phyloP scores from a whole-genome alignment of 176 grass and related monocot species.

The Chloris gayana region DNA sequence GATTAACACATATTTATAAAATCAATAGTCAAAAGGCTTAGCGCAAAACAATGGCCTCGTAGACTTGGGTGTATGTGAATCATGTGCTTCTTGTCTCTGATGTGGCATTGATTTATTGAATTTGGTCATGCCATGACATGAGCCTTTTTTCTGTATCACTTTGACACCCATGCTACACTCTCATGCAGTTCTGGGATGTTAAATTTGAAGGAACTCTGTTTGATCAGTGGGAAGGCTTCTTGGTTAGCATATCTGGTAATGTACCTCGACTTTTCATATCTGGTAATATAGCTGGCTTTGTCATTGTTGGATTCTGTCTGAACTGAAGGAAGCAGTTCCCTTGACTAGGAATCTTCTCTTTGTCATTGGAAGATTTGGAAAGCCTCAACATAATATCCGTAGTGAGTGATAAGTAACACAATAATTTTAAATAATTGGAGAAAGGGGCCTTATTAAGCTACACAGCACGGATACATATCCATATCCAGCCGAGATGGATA shows the following conservation, averaged over 20 bases:
- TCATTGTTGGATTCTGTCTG: conserved; percentile 13
- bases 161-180: background rate
- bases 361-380: background rate
- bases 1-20: background rate
- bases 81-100: background rate
- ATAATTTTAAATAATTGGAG: conserved; percentile 11
- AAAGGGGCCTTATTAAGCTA: conserved; percentile 7
- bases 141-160: background rate
- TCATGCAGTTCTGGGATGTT: conserved; percentile 81
- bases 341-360: conserved; percentile 10
- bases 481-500: too few relatives aligned
- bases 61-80: background rate
- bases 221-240: conserved; percentile 84
- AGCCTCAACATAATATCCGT: background rate
- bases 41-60: background rate
- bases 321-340: conserved; percentile 1
- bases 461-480: too few relatives aligned
- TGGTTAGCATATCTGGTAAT: conserved; percentile 94
- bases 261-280: background rate
- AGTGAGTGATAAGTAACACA: conserved; percentile 6
- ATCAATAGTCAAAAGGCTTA: background rate
- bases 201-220: conserved; percentile 93
- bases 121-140: conserved; percentile 2
- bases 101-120: background rate
- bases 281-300: background rate